phyloP scores from a whole-genome alignment of 345 rosid species.

The Populus euphratica region DNA sequence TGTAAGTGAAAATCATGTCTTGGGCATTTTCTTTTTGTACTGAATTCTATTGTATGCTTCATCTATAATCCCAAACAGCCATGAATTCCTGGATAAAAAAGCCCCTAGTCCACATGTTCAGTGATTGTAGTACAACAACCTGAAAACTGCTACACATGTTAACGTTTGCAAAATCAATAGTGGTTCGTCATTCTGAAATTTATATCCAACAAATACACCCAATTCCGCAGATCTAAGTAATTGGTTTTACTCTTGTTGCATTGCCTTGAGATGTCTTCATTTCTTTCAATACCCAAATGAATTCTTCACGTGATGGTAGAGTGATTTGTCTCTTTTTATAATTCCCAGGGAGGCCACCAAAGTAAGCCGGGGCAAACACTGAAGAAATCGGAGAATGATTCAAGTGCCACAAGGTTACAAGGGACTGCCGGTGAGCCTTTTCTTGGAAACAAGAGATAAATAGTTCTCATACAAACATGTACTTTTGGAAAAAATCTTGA shows the following conservation, averaged over 20 bases:
- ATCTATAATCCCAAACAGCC: not conserved
- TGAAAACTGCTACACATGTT: not conserved
- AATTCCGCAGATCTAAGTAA: not conserved
- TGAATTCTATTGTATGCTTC: not conserved
- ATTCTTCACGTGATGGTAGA: not conserved
- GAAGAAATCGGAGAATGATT: conserved; percentile 44
- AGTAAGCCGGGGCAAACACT: conserved; percentile 39
- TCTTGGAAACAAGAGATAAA: conserved; percentile 25
- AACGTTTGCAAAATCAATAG: not conserved
- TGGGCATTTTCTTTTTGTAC: not conserved
- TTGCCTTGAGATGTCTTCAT: not conserved
- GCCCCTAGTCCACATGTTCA: not conserved
- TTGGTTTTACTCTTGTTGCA: not conserved
- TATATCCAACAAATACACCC: not conserved
- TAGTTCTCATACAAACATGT: not conserved
- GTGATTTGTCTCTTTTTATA: not conserved
- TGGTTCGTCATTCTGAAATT: not conserved
- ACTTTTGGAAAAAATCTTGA: not conserved
- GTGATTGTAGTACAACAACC: not conserved
- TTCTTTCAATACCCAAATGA: not conserved
- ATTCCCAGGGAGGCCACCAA: conserved; percentile 48
- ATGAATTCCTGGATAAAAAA: not conserved
- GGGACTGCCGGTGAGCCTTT: conserved; percentile 28
- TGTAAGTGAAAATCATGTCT: conserved; percentile 34
- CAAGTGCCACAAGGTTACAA: conserved; percentile 28